Percentiles rank a stretch among this genome's conserved stretches.
phyloP scores from a whole-genome alignment of 441 rosid species.

The Gossypium lobatum region DNA sequence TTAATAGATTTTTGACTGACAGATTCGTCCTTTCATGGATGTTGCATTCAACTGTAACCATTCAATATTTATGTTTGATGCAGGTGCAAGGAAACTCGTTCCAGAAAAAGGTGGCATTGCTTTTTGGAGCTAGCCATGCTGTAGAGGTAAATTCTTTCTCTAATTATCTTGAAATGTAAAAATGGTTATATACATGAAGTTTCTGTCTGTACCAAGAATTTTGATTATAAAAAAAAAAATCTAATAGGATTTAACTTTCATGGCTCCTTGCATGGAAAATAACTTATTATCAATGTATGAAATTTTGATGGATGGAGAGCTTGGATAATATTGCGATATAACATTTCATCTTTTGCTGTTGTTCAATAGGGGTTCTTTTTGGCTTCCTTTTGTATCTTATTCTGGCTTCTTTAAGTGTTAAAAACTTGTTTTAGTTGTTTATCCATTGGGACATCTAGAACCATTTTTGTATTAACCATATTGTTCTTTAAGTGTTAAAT shows the following conservation, averaged over 20 bases:
- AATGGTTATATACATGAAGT: background rate
- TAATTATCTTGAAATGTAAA: constrained; percentile 5
- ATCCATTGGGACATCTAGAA: background rate
- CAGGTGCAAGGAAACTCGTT: constrained; percentile 97
- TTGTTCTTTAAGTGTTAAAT: background rate
- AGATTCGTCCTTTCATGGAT: background rate
- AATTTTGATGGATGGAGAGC: background rate
- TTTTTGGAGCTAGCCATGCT: constrained; percentile 68
- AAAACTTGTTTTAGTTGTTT: background rate
- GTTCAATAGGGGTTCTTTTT: constrained; percentile 2
- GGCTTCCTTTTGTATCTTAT: background rate
- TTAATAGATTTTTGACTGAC: background rate
- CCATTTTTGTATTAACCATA: background rate
- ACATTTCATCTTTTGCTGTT: background rate
- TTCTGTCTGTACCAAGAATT: background rate
- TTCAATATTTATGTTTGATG: constrained; percentile 8
- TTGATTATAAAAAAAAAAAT: constrained; percentile 6
- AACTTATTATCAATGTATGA: background rate
- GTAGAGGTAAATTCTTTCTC: constrained; percentile 57
- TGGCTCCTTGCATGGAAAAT: background rate
- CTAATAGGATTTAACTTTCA: background rate
- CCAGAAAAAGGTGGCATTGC: constrained; percentile 83
- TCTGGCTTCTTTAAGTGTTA: background rate
- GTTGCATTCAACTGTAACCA: constrained; percentile 6
- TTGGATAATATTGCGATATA: background rate